Percentiles rank a stretch among this genome's conserved stretches.
phyloP scores from a whole-genome alignment of 2,329 filamentous ascomycete species.

The Boeremia lycopersici region DNA sequence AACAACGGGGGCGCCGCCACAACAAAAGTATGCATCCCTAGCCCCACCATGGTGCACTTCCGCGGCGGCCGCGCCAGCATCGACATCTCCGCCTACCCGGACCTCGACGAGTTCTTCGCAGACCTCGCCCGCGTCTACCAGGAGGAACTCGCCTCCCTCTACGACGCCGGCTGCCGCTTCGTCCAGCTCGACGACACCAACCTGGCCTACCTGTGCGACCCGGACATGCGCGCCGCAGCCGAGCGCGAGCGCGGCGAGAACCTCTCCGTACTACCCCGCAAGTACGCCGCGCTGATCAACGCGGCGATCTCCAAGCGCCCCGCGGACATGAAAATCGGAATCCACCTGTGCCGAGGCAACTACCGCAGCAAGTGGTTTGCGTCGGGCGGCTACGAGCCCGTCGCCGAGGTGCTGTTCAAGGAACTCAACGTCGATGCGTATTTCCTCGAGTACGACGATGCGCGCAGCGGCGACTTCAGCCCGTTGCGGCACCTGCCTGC shows the following conservation, averaged over 20 bases:
- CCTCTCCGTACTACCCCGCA: constrained; percentile 55
- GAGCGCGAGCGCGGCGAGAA: constrained; percentile 58
- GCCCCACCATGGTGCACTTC: constrained; percentile 67
- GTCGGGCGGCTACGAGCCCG: constrained; percentile 63
- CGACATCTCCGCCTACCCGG: constrained; percentile 59
- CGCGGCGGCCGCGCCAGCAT: constrained; percentile 61
- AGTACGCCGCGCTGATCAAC: constrained; percentile 63
- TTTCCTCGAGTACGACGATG: constrained; percentile 66
- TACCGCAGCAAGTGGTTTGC: constrained; percentile 64
- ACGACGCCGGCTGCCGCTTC: constrained; percentile 61
- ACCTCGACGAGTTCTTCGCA: constrained; percentile 61
- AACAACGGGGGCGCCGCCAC: constrained; percentile 47
- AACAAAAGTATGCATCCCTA: constrained; percentile 64
- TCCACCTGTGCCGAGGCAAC: constrained; percentile 64
- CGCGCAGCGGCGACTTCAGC: constrained; percentile 61
- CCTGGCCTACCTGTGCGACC: constrained; percentile 64
- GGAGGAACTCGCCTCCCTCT: constrained; percentile 60
- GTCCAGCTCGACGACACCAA: constrained; percentile 66
- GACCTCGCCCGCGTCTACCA: constrained; percentile 63
- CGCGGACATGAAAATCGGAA: constrained; percentile 61
- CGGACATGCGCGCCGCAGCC: constrained; percentile 60
- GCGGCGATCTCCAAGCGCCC: constrained; percentile 59
- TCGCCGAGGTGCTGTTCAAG: constrained; percentile 63
- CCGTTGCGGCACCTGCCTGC: constrained; percentile 61
- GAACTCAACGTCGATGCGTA: constrained; percentile 64